These are phyloP conservation scores for Kwoniella mangroviensis DNA, from an alignment of 768 basidiomycete species.

Conservation along the genomic window DNA sequence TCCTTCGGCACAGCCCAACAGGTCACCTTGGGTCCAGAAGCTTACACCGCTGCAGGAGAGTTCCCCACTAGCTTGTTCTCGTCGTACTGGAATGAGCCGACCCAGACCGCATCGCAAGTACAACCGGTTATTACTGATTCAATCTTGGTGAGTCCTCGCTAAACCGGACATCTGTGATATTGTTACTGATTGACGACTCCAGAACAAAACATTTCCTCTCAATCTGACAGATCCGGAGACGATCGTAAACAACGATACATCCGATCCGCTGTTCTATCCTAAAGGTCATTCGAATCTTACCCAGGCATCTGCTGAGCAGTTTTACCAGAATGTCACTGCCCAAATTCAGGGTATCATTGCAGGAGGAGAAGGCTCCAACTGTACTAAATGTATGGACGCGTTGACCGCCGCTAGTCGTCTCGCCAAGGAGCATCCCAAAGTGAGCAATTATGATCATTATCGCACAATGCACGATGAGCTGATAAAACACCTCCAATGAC, in stretches of 20 bases:
- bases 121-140: conserved; percentile 80
- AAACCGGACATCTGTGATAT: not conserved
- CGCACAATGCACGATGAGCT: not conserved
- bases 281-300: conserved; percentile 52
- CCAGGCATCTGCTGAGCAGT: conserved; percentile 59
- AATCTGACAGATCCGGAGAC: conserved; percentile 68
- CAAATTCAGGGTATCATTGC: conserved; percentile 66
- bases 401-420: conserved; percentile 9
- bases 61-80: conserved; percentile 60
- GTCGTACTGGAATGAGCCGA: conserved; percentile 74
- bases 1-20: not conserved
- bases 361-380: conserved; percentile 56
- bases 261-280: conserved; percentile 71
- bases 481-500: not conserved
- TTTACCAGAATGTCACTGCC: conserved; percentile 64
- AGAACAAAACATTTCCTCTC: conserved; percentile 63
- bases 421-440: conserved; percentile 21
- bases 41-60: conserved; percentile 16
- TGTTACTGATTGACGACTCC: not conserved
- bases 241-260: conserved; percentile 64
- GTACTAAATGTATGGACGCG: conserved; percentile 63
- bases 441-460: not conserved
- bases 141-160: conserved; percentile 62
- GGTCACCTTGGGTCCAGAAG: conserved; percentile 1
- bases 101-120: conserved; percentile 71